A percentile compares a stretch with the other conserved stretches of the same genome.
Conservation (phyloP, 2,329 filamentous ascomycete species). For the Aspergillus viridinutans region DNA sequence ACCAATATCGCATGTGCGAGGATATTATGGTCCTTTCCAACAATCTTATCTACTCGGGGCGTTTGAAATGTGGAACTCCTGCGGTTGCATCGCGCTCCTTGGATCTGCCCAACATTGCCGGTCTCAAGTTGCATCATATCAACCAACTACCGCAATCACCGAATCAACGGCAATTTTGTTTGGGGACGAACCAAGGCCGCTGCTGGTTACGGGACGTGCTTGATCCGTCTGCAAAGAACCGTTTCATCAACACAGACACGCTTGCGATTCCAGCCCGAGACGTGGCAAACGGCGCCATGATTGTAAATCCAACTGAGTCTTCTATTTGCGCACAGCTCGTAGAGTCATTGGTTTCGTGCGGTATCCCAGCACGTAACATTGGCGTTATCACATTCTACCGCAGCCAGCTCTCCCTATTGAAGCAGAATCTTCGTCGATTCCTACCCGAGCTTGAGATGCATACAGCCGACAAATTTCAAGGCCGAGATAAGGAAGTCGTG, state of each 20-base stretch:
- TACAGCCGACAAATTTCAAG: slow-evolving; percentile 95
- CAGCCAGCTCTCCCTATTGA: slow-evolving; percentile 79
- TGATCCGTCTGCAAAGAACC: slow-evolving; percentile 66
- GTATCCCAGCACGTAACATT: slow-evolving; percentile 71
- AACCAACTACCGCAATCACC: slow-evolving; percentile 17
- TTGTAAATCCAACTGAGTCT: slow-evolving; percentile 83
- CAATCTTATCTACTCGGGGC: slow-evolving; percentile 85
- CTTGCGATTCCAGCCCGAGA: slow-evolving; percentile 64
- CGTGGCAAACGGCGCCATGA: slow-evolving; percentile 67
- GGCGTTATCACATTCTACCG: slow-evolving; percentile 97
- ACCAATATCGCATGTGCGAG: slow-evolving; percentile 97
- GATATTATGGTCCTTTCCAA: slow-evolving; percentile 96
- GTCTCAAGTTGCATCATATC: slow-evolving; percentile 56
- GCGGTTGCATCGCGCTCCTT: slow-evolving; percentile 68
- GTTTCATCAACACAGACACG: slow-evolving; percentile 84
- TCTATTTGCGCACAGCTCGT: slow-evolving; percentile 75
- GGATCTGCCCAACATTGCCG: slow-evolving; percentile 61
- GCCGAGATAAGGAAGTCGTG: slow-evolving; percentile 89
- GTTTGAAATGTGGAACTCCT: slow-evolving; percentile 81
- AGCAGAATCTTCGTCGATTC: slow-evolving; percentile 61
- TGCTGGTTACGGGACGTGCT: slow-evolving; percentile 79
- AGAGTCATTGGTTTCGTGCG: slow-evolving; percentile 68
- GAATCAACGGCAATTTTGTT: slow-evolving; percentile 49
- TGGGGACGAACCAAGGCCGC: slow-evolving; percentile 41
- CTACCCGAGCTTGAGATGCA: slow-evolving; percentile 78